phyloP scores from a whole-genome alignment of 148 eudicot genomes.

The Rheum nobile region DNA sequence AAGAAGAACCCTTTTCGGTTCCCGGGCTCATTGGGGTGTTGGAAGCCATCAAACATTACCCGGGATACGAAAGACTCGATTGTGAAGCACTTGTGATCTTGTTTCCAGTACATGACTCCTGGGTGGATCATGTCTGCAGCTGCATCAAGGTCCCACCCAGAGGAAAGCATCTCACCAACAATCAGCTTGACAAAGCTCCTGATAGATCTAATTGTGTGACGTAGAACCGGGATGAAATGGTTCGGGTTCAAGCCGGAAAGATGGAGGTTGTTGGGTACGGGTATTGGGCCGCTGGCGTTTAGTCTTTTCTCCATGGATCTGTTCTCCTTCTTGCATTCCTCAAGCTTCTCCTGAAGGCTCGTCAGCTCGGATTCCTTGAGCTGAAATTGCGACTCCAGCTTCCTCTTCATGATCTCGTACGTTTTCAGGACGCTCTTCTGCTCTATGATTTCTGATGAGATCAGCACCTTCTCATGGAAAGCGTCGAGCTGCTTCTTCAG shows the following conservation, averaged over 20 bases:
- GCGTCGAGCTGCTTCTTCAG: constrained; percentile 54
- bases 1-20: constrained; percentile 34
- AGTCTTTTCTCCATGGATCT: constrained; percentile 39
- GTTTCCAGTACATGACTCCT: constrained; percentile 24
- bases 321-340: constrained; percentile 38
- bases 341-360: constrained; percentile 54
- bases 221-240: constrained; percentile 30
- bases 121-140: constrained; percentile 44
- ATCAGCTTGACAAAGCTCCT: constrained; percentile 36
- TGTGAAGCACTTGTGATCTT: constrained; percentile 30
- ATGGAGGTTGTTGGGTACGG: constrained; percentile 24
- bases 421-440: constrained; percentile 53
- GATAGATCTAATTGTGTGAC: constrained; percentile 33
- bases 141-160: constrained; percentile 50
- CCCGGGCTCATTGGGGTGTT: constrained; percentile 20
- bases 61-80: constrained; percentile 47
- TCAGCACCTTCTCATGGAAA: constrained; percentile 48
- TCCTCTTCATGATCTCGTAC: constrained; percentile 54
- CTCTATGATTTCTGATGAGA: constrained; percentile 62
- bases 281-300: constrained; percentile 37
- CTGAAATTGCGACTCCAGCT: constrained; percentile 55
- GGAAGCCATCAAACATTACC: constrained; percentile 50
- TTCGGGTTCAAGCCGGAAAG: constrained; percentile 26
- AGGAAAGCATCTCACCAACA: constrained; percentile 38
- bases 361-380: constrained; percentile 70